These are phyloP conservation scores for Pichia pseudocactophila DNA, from an alignment of 805 yeast species.

Conservation along the genomic window DNA sequence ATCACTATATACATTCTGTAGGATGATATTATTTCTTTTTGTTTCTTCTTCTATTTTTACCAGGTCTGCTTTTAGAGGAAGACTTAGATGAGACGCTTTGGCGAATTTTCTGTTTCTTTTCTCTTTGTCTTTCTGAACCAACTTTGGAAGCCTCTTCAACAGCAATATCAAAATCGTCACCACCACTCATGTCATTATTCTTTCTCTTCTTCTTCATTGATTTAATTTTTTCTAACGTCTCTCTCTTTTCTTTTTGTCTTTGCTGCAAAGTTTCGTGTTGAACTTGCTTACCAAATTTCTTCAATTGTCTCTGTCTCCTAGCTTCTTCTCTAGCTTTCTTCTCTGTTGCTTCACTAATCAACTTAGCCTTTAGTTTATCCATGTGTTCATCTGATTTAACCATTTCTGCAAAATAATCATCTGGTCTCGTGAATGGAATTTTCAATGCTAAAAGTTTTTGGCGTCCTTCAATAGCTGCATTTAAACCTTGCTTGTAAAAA, in stretches of 20 bases:
- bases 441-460: slow-evolving; percentile 54
- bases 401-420: slow-evolving; percentile 98
- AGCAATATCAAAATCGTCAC: slow-evolving; percentile 81
- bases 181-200: slow-evolving; percentile 55
- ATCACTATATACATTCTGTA: neutral
- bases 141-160: slow-evolving; percentile 79
- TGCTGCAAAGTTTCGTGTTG: slow-evolving; percentile 89
- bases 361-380: slow-evolving; percentile 81
- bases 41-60: slow-evolving; percentile 44
- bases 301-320: slow-evolving; percentile 84
- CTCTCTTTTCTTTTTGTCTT: slow-evolving; percentile 88
- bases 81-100: slow-evolving; percentile 33
- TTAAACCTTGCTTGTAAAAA: slow-evolving; percentile 88
- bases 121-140: slow-evolving; percentile 28
- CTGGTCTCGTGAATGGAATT: slow-evolving; percentile 86
- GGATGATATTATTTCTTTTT: slow-evolving; percentile 13
- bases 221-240: slow-evolving; percentile 82
- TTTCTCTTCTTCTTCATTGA: slow-evolving; percentile 84
- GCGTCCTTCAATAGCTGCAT: slow-evolving; percentile 71
- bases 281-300: slow-evolving; percentile 96
- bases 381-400: slow-evolving; percentile 95
- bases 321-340: slow-evolving; percentile 92
- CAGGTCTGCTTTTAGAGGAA: slow-evolving; percentile 40
- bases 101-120: slow-evolving; percentile 50
- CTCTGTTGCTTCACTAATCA: slow-evolving; percentile 64